Conservation (phyloP, 2,329 filamentous ascomycete genomes). For the Colletotrichum sp. region DNA sequence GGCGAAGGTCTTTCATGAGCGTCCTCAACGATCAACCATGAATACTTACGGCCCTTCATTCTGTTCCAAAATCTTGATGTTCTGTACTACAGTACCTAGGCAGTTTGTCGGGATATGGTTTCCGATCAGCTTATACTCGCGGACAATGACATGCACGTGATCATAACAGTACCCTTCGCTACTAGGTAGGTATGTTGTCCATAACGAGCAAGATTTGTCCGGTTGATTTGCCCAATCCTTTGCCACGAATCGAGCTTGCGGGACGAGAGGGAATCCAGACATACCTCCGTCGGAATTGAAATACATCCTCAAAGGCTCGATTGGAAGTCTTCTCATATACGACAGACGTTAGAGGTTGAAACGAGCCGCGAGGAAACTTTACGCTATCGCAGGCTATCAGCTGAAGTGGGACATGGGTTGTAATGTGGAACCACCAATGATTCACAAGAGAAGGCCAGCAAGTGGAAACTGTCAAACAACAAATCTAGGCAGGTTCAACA, state of each 20-base stretch:
- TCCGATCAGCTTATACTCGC: background rate
- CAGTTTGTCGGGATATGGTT: background rate
- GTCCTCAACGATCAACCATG: background rate
- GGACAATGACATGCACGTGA: background rate
- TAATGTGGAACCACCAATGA: background rate
- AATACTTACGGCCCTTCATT: background rate
- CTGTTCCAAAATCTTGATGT: background rate
- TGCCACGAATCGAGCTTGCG: background rate
- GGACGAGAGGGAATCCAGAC: background rate
- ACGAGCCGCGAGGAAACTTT: background rate
- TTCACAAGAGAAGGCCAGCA: background rate
- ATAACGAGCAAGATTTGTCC: background rate
- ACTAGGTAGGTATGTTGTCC: background rate
- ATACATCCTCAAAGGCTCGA: background rate
- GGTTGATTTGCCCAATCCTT: background rate
- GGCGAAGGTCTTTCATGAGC: background rate
- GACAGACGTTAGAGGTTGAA: background rate
- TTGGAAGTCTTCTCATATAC: background rate
- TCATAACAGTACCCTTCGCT: background rate
- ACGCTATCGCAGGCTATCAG: background rate
- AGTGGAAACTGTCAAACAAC: background rate
- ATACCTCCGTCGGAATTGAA: rapidly evolving
- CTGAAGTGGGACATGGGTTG: background rate
- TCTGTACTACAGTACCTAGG: background rate
- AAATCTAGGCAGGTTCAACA: background rate